Base-by-base conservation (phyloP, 345 rosid genomes). In the Citrus mangshanensis region DNA sequence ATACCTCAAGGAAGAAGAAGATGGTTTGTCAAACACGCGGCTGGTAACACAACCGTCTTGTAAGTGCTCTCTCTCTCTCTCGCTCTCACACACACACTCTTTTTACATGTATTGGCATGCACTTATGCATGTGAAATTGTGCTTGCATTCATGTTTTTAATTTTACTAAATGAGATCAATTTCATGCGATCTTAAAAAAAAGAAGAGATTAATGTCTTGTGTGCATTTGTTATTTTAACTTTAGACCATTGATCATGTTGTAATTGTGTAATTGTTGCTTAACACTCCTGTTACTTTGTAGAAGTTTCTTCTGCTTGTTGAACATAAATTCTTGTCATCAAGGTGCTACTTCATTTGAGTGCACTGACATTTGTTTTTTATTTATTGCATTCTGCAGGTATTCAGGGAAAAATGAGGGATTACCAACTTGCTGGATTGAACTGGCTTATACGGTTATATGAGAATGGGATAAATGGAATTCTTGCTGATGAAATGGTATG, bases 401-500 rank as follows among this genome's bases (percentile, higher is more conserved):
- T 96, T 78, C 93, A 92, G 79, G 99, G 99, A 78, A 96, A 93
- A 86, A 84, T 94, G 91, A 93, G 99, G 89, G 99, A 96, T 86
- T 96, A 96, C 82, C 99, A 96, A 73, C 91, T 96, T 81, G 99
- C 97, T 74, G 99, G 98, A 72, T 79, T 96, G 76, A 96, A 96
- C 84, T 94, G 99, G 99, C 97, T 94, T 75, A 94, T 94, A 75
- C 85, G 98, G 55, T 89, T 96, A 73, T 94, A 96, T 73, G 99
- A 96, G 88, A 96, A 96, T 85, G 97, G 98, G 72, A 94, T 96
- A 38, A 96, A 96, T 78, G 99, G 98, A 74, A 96, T 96, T 78
- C 94, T 96, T 76, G 99, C 97, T 7, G 98, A 95, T 84, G 97
- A 95, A 85, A 93, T 93, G 99, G 99, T 95, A 85, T 78, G 77